phyloP scores from a whole-genome alignment of 164 flowering plant genomes.

The Piper betle region DNA sequence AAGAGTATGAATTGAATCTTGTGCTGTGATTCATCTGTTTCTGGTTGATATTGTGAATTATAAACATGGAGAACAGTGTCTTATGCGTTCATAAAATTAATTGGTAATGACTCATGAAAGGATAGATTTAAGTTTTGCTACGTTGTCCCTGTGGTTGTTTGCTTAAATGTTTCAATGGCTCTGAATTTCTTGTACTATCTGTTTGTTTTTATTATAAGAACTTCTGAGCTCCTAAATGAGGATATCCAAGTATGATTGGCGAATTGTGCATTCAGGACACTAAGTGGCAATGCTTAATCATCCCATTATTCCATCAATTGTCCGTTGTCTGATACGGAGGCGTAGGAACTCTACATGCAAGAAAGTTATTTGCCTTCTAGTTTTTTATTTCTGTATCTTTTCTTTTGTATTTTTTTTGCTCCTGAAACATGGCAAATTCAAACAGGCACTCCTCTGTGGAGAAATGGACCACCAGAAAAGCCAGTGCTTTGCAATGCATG shows the following conservation, averaged over 20 bases:
- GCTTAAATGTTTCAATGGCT: neutral
- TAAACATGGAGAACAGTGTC: neutral
- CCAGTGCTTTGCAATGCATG: conserved; percentile 98
- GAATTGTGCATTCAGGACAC: neutral
- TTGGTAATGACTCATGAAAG: neutral
- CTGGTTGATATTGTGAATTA: too few species aligned
- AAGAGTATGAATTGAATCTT: too few species aligned
- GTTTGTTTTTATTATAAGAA: neutral
- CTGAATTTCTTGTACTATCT: neutral
- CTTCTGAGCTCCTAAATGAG: neutral
- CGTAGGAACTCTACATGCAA: neutral
- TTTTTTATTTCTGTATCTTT: neutral
- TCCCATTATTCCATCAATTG: neutral
- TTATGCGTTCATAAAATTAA: neutral
- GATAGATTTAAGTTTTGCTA: neutral
- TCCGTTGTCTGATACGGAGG: conserved; percentile 1
- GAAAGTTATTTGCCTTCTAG: neutral
- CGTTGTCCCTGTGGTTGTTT: neutral
- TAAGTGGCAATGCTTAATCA: neutral
- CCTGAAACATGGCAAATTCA: neutral
- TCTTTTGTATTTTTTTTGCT: too few species aligned
- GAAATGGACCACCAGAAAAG: conserved; percentile 98
- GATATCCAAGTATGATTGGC: neutral
- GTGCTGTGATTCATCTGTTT: too few species aligned
- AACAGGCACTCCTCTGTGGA: conserved; percentile 98